Base-by-base conservation (phyloP, 1,284 basidiomycete species). In the Mycena citricolor region DNA sequence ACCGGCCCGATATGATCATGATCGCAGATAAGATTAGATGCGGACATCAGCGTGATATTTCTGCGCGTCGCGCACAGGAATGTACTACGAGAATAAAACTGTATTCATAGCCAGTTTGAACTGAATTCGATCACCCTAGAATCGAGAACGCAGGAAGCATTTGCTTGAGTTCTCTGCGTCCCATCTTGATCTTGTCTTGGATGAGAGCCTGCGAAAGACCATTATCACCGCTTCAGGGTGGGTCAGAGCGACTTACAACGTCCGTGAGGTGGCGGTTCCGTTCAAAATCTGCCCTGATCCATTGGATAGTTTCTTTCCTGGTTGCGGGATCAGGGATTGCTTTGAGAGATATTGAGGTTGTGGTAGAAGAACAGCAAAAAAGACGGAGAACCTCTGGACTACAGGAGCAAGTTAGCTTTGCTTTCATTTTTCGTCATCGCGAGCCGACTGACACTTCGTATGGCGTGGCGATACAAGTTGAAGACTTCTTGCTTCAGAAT, bases 211-310 rank as follows among this genome's bases (percentile, higher is more conserved):
- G 51, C 50, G 62, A 51, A 60, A 57, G 42, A 61, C 57, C 19
- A 62, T 6, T 23, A 40, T 17, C 30, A 22, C 35, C 35, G 14
- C 38, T 56, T 66, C 32, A n/a, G n/a, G n/a, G n/a, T n/a, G n/a
- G n/a, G n/a, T n/a, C n/a, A n/a, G n/a, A n/a, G n/a, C n/a, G 14
- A 39, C 56, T 66, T 42, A 88, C 87, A 52, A 70, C 60, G 59
- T 88, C 80, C 7, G 68, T 62, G 23, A 86, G 57, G 57, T 79
- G 58, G 42, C 63, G 72, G 55, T 79, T 81, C 45, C 78, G 68
- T 57, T 87, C 82, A 52, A 90, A 79, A 62, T 88, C 86, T 36
- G 63, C 56, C 19, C 87, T 79, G 59, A 90, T 76, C 85, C 86
- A 90, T 16, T 59, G 58, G 8, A 86, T 63, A 0, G 86, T 86